Conservation (phyloP, 345 rosid genomes). For the Barbarea vulgaris region DNA sequence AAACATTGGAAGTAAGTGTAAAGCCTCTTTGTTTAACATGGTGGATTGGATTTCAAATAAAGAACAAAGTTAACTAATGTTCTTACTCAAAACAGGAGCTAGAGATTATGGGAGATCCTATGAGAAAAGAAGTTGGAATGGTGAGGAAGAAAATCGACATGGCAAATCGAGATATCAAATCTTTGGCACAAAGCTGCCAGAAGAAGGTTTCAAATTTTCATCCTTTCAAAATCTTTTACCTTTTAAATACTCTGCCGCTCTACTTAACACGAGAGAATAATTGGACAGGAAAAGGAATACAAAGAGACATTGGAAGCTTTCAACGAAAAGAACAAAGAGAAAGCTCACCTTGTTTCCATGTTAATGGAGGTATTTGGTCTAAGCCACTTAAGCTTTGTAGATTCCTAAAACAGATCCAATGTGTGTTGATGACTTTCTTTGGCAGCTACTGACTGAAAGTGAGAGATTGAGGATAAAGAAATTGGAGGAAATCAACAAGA, state of each 20-base stretch:
- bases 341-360: slow-evolving; percentile 42
- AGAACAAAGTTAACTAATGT: neutral
- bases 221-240: neutral
- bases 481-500: slow-evolving; percentile 75
- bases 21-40: neutral
- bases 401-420: neutral
- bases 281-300: slow-evolving; percentile 75
- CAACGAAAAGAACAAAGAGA: slow-evolving; percentile 80
- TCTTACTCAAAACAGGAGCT: slow-evolving; percentile 55
- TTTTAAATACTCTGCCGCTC: neutral
- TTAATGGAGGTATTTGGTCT: slow-evolving; percentile 39
- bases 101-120: slow-evolving; percentile 70
- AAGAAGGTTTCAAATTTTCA: slow-evolving; percentile 52
- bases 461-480: slow-evolving; percentile 72
- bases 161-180: slow-evolving; percentile 64
- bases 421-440: slow-evolving; percentile 13
- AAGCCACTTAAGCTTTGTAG: neutral
- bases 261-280: slow-evolving; percentile 4
- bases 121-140: slow-evolving; percentile 74
- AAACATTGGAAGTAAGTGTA: slow-evolving; percentile 67
- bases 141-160: slow-evolving; percentile 70
- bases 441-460: slow-evolving; percentile 71
- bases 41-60: neutral
- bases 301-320: slow-evolving; percentile 59
- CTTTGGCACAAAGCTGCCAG: slow-evolving; percentile 74